phyloP scores from a whole-genome alignment of 192 early-diverging fungal genomes.

The Borealophlyctis nickersoniae region DNA sequence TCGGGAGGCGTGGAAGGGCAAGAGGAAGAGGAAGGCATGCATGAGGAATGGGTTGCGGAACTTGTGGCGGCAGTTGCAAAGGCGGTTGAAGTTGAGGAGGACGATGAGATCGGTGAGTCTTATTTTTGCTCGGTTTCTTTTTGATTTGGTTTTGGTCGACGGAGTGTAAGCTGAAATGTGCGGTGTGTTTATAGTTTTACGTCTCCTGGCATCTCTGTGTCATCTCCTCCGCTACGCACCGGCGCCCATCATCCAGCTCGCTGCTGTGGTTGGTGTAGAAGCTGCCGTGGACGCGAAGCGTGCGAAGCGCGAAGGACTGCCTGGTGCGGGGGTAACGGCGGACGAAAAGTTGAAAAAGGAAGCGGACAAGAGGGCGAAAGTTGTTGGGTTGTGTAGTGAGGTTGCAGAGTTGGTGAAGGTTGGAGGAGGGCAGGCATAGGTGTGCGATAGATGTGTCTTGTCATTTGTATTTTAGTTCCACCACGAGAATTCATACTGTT shows the following conservation, averaged over 20 bases:
- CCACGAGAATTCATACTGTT: too few species aligned
- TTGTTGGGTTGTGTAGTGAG: neutral
- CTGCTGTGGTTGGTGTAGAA: slow-evolving; percentile 5
- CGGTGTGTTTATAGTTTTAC: slow-evolving; percentile 17
- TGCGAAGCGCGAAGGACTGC: slow-evolving; percentile 1
- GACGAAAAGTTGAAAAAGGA: neutral
- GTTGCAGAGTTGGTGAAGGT: neutral
- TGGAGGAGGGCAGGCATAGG: too few species aligned
- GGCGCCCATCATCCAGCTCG: slow-evolving; percentile 13
- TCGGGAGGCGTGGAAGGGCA: slow-evolving; percentile 22
- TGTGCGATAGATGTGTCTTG: too few species aligned
- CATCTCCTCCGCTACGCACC: slow-evolving; percentile 21
- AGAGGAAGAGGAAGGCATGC: slow-evolving; percentile 32
- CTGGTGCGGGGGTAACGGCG: neutral
- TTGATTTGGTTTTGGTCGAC: slow-evolving; percentile 1
- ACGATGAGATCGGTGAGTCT: slow-evolving; percentile 57
- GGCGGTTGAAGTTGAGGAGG: slow-evolving; percentile 49
- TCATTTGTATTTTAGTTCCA: too few species aligned
- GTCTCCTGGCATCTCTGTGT: slow-evolving; percentile 17
- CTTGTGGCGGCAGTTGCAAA: slow-evolving; percentile 60
- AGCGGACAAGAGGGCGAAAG: neutral
- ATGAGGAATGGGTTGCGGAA: slow-evolving; percentile 72
- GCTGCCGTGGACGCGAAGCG: slow-evolving; percentile 6
- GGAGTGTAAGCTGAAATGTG: too few species aligned
- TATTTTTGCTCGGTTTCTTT: slow-evolving; percentile 1